A percentile compares a stretch with the other conserved stretches of the same genome.
phyloP scores from a whole-genome alignment of 768 basidiomycete species.

The Kwoniella sp. region DNA sequence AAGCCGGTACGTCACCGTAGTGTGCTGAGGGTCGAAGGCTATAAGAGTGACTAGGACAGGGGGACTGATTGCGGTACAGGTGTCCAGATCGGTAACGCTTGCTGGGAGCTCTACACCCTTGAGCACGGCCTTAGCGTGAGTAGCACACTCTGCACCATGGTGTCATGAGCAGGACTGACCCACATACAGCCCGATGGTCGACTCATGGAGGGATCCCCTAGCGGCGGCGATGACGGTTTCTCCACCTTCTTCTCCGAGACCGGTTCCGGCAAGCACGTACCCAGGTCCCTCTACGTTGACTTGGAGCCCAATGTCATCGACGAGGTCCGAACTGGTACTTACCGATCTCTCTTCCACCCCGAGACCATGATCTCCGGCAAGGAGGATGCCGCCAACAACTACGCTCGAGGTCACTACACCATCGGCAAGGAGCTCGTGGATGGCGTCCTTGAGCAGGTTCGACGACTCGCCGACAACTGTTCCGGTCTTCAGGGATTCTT shows the following conservation, averaged over 20 bases:
- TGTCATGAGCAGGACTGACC: not conserved
- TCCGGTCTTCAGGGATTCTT: slow-evolving; percentile 98
- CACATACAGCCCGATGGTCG: slow-evolving; percentile 84
- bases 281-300: slow-evolving; percentile 81
- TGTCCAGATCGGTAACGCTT: slow-evolving; percentile 78
- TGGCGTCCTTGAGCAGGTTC: slow-evolving; percentile 91
- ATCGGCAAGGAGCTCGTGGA: slow-evolving; percentile 98
- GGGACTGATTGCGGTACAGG: too few relatives aligned
- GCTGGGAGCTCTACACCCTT: slow-evolving; percentile 98
- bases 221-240: slow-evolving; percentile 81
- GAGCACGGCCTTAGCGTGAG: slow-evolving; percentile 92
- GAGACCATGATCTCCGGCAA: slow-evolving; percentile 96
- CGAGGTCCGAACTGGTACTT: slow-evolving; percentile 90
- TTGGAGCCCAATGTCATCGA: slow-evolving; percentile 93
- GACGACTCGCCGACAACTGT: slow-evolving; percentile 96
- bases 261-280: slow-evolving; percentile 92
- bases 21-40: too few relatives aligned
- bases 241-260: slow-evolving; percentile 99
- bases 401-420: slow-evolving; percentile 98
- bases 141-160: not conserved
- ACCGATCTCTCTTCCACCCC: slow-evolving; percentile 97
- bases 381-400: slow-evolving; percentile 99
- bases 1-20: slow-evolving; percentile 57
- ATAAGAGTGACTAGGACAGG: too few relatives aligned
- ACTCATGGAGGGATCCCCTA: slow-evolving; percentile 69